phyloP scores from a whole-genome alignment of 257 asterid species.

The Solanum ossicruentum region DNA sequence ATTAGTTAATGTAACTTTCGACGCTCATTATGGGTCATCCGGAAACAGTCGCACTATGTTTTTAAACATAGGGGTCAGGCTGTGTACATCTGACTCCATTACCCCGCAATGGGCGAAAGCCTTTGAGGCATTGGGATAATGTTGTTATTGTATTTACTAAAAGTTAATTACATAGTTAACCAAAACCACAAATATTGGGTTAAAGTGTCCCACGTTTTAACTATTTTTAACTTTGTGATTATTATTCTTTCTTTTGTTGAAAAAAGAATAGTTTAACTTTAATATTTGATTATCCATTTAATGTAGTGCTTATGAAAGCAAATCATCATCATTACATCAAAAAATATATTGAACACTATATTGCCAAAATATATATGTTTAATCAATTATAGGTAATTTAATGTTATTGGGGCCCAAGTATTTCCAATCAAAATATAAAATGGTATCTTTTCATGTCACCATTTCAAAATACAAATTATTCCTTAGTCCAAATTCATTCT shows the following conservation, averaged over 20 bases:
- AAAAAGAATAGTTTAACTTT: background rate
- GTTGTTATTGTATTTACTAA: too few relatives aligned
- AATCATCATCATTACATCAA: background rate
- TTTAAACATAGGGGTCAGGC: too few relatives aligned
- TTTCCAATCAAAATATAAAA: background rate
- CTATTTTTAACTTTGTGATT: background rate
- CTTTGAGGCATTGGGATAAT: too few relatives aligned
- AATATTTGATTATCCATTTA: background rate
- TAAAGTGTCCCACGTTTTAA: background rate
- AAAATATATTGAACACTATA: background rate
- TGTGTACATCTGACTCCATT: too few relatives aligned
- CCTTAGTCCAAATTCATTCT: background rate
- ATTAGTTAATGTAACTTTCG: too few relatives aligned
- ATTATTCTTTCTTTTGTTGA: background rate
- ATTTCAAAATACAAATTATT: background rate
- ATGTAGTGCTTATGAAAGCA: background rate
- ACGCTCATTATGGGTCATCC: too few relatives aligned
- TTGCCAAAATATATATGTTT: background rate
- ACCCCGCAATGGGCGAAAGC: too few relatives aligned
- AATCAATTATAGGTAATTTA: background rate
- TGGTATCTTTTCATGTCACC: background rate
- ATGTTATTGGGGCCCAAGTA: background rate
- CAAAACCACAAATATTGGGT: background rate
- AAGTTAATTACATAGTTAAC: background rate
- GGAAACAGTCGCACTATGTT: too few relatives aligned